phyloP scores from a whole-genome alignment of 169 alveolate genomes.

The Pseudocohnilembus persalinus region DNA sequence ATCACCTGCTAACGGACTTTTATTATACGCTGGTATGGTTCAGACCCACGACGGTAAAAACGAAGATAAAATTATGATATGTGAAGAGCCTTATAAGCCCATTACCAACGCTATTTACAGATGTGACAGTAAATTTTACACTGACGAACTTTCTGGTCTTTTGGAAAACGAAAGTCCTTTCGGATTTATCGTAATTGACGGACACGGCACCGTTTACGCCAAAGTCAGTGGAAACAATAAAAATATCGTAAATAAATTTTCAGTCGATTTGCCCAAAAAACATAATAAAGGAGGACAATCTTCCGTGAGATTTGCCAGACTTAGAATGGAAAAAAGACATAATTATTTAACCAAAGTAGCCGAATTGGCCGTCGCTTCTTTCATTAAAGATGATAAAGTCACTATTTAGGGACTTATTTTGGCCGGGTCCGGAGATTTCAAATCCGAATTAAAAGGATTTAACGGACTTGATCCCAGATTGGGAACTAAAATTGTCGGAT shows the following conservation, averaged over 20 bases:
- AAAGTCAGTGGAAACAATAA: conserved; percentile 93
- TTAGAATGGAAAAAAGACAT: conserved; percentile 98
- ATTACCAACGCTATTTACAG: conserved; percentile 95
- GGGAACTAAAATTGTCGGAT: conserved; percentile 62
- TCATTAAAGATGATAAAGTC: conserved; percentile 95
- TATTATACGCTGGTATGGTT: conserved; percentile 96
- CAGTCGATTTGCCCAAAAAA: conserved; percentile 98
- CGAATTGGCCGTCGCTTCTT: conserved; percentile 95
- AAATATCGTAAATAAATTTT: conserved; percentile 89
- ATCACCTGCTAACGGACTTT: conserved; percentile 98
- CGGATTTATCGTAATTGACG: conserved; percentile 98
- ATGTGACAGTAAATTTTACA: conserved; percentile 97
- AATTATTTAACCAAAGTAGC: conserved; percentile 98
- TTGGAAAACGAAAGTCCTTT: conserved; percentile 94
- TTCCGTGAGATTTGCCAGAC: conserved; percentile 99
- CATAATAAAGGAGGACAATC: conserved; percentile 99
- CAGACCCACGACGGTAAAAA: conserved; percentile 94
- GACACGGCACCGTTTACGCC: conserved; percentile 97
- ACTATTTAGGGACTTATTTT: conserved; percentile 90
- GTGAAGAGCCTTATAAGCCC: conserved; percentile 98
- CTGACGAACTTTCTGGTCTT: conserved; percentile 84
- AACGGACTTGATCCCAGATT: conserved; percentile 35
- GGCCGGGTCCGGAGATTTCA: conserved; percentile 99
- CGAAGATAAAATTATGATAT: conserved; percentile 95
- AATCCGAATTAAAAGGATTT: conserved; percentile 91